Evolutionary conservation across 2,329 filamentous ascomycete species (phyloP).

Genomic region (Pseudogymnoascus sp.): DNA sequence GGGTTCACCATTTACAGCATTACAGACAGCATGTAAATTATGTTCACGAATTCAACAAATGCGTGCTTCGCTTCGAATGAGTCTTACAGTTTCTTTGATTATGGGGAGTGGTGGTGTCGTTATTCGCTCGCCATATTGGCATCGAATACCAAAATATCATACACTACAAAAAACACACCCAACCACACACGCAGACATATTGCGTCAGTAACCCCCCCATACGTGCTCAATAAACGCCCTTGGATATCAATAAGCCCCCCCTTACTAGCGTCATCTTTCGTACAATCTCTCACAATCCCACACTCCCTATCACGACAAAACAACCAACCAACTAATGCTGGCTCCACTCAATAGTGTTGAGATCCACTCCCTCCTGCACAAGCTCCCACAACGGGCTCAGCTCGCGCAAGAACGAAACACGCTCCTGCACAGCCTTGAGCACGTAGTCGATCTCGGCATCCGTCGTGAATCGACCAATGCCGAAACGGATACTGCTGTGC

Average conservation of each 20-base stretch:
- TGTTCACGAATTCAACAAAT: background rate
- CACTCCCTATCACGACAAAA: background rate
- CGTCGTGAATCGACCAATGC: conserved; percentile 94
- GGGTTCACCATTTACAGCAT: too few relatives aligned
- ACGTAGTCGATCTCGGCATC: conserved; percentile 96
- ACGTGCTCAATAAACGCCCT: conserved; percentile 3
- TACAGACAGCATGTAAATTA: background rate
- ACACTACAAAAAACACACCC: background rate
- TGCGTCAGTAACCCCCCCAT: background rate
- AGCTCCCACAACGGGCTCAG: conserved; percentile 95
- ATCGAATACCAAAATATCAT: background rate
- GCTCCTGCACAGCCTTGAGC: conserved; percentile 82
- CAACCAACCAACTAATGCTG: conserved; percentile 60
- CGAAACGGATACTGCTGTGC: conserved; percentile 95
- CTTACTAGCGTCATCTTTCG: background rate
- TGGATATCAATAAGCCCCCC: background rate
- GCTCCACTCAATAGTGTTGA: conserved; percentile 97
- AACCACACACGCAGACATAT: background rate
- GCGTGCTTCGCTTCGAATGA: background rate
- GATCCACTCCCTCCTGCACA: conserved; percentile 90
- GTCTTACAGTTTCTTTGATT: conserved; percentile 6
- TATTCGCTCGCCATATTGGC: conserved; percentile 8
- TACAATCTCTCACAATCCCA: background rate
- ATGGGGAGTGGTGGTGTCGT: conserved; percentile 5
- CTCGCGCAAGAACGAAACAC: conserved; percentile 88